phyloP scores from a whole-genome alignment of 2,329 filamentous ascomycete species.

The Colletotrichum costaricense region DNA sequence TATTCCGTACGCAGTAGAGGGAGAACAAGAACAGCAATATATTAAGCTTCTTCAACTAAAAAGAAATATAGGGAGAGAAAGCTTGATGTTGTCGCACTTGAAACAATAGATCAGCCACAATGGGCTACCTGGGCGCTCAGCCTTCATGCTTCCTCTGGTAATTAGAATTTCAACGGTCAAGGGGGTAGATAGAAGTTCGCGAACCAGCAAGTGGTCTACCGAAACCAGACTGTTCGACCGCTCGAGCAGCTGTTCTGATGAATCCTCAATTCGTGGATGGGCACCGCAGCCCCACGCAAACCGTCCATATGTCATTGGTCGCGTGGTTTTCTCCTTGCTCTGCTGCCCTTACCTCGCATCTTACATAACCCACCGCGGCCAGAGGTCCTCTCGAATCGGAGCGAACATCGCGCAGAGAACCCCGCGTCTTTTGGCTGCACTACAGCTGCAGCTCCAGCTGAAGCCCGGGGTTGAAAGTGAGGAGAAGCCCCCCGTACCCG shows the following conservation, averaged over 20 bases:
- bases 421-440: background rate
- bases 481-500: background rate
- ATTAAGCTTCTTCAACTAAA: conserved; percentile 14
- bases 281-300: background rate
- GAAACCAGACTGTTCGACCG: too few species aligned
- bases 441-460: background rate
- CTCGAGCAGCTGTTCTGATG: too few species aligned
- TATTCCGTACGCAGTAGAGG: too few species aligned
- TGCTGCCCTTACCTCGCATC: background rate
- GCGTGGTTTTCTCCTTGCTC: background rate
- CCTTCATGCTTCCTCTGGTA: background rate
- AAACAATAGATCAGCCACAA: conserved; percentile 25
- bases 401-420: background rate
- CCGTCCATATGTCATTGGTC: background rate
- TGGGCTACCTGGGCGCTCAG: background rate
- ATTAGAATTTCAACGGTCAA: background rate
- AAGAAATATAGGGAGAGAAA: conserved; percentile 13
- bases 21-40: background rate
- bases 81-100: conserved; percentile 6
- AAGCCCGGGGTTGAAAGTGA: background rate
- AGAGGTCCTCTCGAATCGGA: background rate
- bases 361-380: background rate
- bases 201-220: background rate
- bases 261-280: background rate
- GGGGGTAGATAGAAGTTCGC: background rate